Evolutionary conservation across 164 flowering plant species (phyloP).

Genomic region (Echeveria elegans): DNA sequence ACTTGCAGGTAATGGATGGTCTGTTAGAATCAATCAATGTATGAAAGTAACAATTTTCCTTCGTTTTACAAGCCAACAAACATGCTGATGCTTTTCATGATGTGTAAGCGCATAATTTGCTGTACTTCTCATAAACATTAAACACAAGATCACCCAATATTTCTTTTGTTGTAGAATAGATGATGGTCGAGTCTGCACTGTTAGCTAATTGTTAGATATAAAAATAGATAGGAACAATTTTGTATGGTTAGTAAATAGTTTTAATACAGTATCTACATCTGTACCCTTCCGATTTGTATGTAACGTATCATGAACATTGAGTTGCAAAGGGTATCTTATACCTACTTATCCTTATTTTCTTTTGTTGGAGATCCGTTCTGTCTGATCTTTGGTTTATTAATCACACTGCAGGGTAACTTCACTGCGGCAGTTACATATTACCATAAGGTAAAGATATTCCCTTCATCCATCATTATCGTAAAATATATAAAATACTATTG

Average conservation of each 20-base stretch:
- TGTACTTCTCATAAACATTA: too few species aligned
- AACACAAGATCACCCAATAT: neutral
- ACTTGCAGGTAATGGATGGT: conserved; percentile 66
- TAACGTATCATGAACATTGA: neutral
- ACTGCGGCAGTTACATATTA: conserved; percentile 67
- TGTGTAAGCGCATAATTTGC: too few species aligned
- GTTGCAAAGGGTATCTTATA: neutral
- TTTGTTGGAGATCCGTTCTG: neutral
- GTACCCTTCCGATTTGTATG: neutral
- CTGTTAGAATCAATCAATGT: neutral
- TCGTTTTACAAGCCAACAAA: neutral
- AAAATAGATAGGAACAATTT: neutral
- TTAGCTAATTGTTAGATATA: neutral
- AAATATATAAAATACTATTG: neutral
- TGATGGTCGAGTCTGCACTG: too few species aligned
- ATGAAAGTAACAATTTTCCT: neutral
- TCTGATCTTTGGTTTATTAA: neutral
- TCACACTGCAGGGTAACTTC: conserved; percentile 53
- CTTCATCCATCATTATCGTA: neutral
- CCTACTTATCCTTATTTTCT: neutral
- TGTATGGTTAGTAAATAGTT: neutral
- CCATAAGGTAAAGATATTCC: conserved; percentile 55
- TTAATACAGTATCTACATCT: neutral
- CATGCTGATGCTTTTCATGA: neutral
- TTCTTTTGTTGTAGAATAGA: neutral